These are phyloP conservation scores for Aspergillus neoniger DNA, from an alignment of 2,329 filamentous ascomycete genomes.

Conservation along the genomic window DNA sequence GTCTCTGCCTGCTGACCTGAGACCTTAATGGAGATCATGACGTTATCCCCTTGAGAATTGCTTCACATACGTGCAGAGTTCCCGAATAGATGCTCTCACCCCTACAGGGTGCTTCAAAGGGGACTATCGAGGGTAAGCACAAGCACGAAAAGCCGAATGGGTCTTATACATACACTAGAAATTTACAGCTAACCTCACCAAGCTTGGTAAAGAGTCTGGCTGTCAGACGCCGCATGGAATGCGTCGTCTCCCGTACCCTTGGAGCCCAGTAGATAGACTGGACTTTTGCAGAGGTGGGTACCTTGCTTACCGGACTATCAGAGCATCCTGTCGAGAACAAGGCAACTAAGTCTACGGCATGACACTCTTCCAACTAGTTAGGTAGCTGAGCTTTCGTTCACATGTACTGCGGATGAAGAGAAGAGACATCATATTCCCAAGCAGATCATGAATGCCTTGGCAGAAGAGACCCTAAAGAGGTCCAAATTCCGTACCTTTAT, in stretches of 20 bases:
- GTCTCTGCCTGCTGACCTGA: too few species aligned
- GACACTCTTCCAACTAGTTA: not conserved
- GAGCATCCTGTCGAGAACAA: not conserved
- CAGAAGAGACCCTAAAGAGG: not conserved
- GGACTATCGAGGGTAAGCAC: too few species aligned
- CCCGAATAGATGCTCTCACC: too few species aligned
- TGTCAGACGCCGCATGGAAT: not conserved
- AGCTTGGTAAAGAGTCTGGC: not conserved
- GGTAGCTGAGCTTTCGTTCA: not conserved
- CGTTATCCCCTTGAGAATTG: too few species aligned
- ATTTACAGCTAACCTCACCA: not conserved
- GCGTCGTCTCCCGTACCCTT: not conserved
- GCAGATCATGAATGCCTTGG: not conserved
- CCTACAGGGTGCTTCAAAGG: too few species aligned
- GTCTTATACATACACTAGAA: too few species aligned
- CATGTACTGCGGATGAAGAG: not conserved
- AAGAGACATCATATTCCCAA: not conserved
- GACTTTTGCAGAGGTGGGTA: not conserved
- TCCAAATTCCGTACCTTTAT: not conserved
- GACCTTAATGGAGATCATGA: too few species aligned
- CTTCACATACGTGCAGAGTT: too few species aligned
- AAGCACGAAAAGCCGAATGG: too few species aligned
- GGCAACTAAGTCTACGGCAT: not conserved
- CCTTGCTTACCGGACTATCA: not conserved
- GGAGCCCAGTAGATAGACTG: not conserved